Evolutionary conservation across 2,329 filamentous ascomycete species (phyloP).

Genomic region (Nannizzia gypsea): DNA sequence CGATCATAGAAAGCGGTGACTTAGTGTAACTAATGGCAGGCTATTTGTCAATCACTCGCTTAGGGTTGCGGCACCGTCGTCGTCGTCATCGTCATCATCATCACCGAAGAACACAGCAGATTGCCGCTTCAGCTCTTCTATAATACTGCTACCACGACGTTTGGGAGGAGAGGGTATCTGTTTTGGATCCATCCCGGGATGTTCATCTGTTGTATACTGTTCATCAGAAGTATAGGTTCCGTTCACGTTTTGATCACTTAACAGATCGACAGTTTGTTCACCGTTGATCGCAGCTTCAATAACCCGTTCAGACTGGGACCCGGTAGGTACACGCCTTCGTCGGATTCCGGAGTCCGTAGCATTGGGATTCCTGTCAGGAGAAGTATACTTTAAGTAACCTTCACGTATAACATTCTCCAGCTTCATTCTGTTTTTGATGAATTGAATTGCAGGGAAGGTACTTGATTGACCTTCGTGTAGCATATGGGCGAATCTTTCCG

Average conservation of each 20-base stretch:
- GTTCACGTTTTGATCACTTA: conserved; percentile 7
- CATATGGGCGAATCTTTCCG: conserved; percentile 69
- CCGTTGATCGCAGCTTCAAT: not conserved
- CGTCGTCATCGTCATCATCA: conserved; percentile 26
- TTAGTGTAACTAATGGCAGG: not conserved
- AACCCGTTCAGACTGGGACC: conserved; percentile 1
- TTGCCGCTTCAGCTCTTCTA: conserved; percentile 36
- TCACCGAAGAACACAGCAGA: conserved; percentile 37
- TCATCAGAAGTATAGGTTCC: not conserved
- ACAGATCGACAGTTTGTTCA: conserved; percentile 7
- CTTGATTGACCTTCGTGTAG: conserved; percentile 81
- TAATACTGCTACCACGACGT: conserved; percentile 22
- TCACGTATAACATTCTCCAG: conserved; percentile 59
- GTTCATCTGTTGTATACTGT: not conserved
- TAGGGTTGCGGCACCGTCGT: not conserved
- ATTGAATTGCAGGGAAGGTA: conserved; percentile 82
- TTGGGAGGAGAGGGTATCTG: conserved; percentile 15
- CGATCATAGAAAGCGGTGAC: not conserved
- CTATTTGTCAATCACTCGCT: not conserved
- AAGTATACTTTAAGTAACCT: conserved; percentile 34
- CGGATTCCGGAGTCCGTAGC: conserved; percentile 11
- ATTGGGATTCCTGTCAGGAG: conserved; percentile 19
- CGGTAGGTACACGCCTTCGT: conserved; percentile 11
- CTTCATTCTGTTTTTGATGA: conserved; percentile 75
- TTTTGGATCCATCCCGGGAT: not conserved